Conservation (phyloP, 163 green algal species). For the Coccomyxa subellipsoidea region DNA sequence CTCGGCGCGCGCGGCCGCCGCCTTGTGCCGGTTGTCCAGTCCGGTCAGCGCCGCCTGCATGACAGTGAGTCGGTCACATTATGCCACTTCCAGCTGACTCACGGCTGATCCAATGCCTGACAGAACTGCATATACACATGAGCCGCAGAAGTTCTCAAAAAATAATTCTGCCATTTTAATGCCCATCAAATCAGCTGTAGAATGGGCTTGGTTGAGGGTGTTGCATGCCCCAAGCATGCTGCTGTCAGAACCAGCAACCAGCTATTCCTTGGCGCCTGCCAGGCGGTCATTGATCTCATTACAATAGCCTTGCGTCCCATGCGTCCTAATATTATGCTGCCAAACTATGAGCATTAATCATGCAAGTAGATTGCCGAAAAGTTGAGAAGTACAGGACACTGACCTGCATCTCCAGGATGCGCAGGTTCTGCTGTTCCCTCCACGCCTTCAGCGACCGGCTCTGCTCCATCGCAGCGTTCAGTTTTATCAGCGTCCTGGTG, state of each 20-base stretch:
- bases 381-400: not conserved
- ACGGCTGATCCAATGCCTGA: not conserved
- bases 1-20: not conserved
- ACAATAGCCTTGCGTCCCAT: too few species aligned
- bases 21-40: not conserved
- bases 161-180: not conserved
- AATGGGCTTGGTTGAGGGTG: not conserved
- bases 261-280: too few species aligned
- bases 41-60: not conserved
- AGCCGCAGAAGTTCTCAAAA: not conserved
- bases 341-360: too few species aligned
- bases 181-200: not conserved
- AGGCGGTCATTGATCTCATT: too few species aligned
- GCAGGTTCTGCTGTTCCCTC: conserved; percentile 1
- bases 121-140: not conserved
- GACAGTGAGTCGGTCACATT: too few species aligned
- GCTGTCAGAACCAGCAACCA: too few species aligned
- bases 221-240: not conserved
- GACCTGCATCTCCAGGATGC: conserved; percentile 2
- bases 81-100: too few species aligned
- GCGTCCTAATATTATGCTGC: too few species aligned
- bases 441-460: not conserved
- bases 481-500: not conserved
- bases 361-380: too few species aligned
- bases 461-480: not conserved